A percentile compares a stretch with the other conserved stretches of the same genome.
Evolutionary conservation across 306 rosid genomes (phyloP).

Genomic region (Cucurbita ficifolia): DNA sequence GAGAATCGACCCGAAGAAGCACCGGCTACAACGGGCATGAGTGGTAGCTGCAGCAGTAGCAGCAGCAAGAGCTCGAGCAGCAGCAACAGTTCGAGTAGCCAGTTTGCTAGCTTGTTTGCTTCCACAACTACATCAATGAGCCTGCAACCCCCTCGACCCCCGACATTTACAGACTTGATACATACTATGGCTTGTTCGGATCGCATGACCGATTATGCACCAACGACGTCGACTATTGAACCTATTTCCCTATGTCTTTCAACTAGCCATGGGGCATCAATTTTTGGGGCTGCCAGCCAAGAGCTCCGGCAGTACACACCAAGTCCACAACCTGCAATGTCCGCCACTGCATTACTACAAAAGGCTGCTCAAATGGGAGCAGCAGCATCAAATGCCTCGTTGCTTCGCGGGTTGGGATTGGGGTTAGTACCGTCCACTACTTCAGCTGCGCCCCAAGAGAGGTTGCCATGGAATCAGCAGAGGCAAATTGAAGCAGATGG

Average conservation of each 20-base stretch:
- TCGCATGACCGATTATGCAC: constrained; percentile 26
- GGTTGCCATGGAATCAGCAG: constrained; percentile 48
- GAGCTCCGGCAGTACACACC: constrained; percentile 46
- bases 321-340: constrained; percentile 21
- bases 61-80: constrained; percentile 40
- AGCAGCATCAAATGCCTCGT: constrained; percentile 49
- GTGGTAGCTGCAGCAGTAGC: constrained; percentile 41
- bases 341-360: background rate
- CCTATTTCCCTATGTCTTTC: constrained; percentile 76
- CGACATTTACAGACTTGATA: constrained; percentile 42
- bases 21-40: constrained; percentile 14
- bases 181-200: constrained; percentile 39
- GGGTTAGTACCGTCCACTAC: constrained; percentile 60
- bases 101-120: constrained; percentile 68
- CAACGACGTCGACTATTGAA: constrained; percentile 39
- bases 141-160: constrained; percentile 41
- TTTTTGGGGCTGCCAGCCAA: constrained; percentile 50
- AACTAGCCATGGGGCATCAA: constrained; percentile 38
- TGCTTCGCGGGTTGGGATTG: constrained; percentile 67
- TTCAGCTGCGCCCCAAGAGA: constrained; percentile 35
- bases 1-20: constrained; percentile 51
- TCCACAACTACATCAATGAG: constrained; percentile 43
- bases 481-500: constrained; percentile 35
- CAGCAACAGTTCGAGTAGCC: constrained; percentile 38
- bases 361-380: constrained; percentile 11